Base-by-base conservation (phyloP, 148 eudicot species). In the Rhododendron kiyosumense region DNA sequence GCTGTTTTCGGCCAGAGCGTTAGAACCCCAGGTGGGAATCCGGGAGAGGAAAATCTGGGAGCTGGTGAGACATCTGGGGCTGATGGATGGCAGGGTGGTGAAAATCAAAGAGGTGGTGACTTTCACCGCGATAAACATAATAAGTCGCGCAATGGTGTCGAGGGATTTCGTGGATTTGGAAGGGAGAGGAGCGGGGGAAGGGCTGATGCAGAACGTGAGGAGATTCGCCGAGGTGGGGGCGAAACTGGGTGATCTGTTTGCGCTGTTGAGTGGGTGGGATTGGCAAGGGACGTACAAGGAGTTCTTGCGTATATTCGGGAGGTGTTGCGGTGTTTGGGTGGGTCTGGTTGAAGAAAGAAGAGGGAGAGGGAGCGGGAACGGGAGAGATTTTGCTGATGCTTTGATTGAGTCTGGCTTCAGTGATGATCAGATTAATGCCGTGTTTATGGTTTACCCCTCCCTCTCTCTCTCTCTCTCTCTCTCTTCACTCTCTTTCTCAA, bases 261-360 rank as follows among this genome's bases (percentile, higher is more conserved):
- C 24, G 6, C 11, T 30, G 49, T 74, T 84, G 24, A 65, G 15
- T 8, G 10, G 51, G 34, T 84, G 38, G 77, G 85, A 84, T 84
- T 38, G 22, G 30, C 85, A 74, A 34, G 80, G 85, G 24, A n/a
- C 74, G 78, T 46, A 30, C 7, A 32, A 49, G n/a, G 76, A 49
- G 41, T 5, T 24, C 12, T 4, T 48, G 79, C 18, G 51, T 6
- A 0, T 51, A 24, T 32, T 73, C 17, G 34, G 24, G 28, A 34
- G 8, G 28, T 4, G 30, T 13, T 73, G 36, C 10, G 49, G 15
- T 5, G 4, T 26, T 7, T 73, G 85, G 85, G 80, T 28, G 20
- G 65, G n/a, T 84, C 74, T 38, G 4, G 26, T 84, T 3, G 32
- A 49, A 84, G 63, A 84, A 73, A 73, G 80, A 84, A 84, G 85